Evolutionary conservation across 2,329 filamentous ascomycete species (phyloP).

Genomic region (Phyllosticta paracitricarpa): DNA sequence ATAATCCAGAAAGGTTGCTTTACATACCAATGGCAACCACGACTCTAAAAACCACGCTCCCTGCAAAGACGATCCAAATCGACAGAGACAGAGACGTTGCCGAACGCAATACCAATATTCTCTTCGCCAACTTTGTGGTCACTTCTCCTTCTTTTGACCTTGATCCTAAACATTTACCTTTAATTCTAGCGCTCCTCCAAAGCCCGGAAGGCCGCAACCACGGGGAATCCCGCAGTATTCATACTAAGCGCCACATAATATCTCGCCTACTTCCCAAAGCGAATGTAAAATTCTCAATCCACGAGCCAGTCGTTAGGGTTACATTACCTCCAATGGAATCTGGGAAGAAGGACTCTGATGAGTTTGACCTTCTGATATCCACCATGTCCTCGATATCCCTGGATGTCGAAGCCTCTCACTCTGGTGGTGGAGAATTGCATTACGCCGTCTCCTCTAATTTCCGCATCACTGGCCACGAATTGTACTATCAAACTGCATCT

Average conservation of each 20-base stretch:
- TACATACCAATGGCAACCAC: conserved; percentile 98
- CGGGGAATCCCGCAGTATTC: not conserved
- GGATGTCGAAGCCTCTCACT: conserved; percentile 94
- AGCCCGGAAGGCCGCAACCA: conserved; percentile 20
- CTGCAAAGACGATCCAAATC: conserved; percentile 84
- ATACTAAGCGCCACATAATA: conserved; percentile 53
- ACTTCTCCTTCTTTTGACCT: conserved; percentile 93
- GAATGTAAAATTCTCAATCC: conserved; percentile 89
- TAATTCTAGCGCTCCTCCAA: conserved; percentile 68
- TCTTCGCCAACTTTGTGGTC: conserved; percentile 92
- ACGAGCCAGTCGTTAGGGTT: conserved; percentile 89
- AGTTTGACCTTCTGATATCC: conserved; percentile 92
- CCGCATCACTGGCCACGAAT: conserved; percentile 71
- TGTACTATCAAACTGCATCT: conserved; percentile 88
- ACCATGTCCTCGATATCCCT: conserved; percentile 89
- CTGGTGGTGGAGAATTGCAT: conserved; percentile 68
- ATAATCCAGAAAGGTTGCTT: conserved; percentile 73
- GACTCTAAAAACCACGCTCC: conserved; percentile 84
- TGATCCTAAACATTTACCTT: conserved; percentile 80
- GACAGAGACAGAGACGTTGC: conserved; percentile 59
- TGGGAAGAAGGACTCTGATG: conserved; percentile 50
- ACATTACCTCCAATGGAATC: conserved; percentile 68
- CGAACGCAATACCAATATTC: conserved; percentile 88
- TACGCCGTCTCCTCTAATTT: conserved; percentile 79
- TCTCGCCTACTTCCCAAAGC: conserved; percentile 90